Evolutionary conservation across 805 yeast species (phyloP), one percentile per base, ranked within the genome.

Genomic region (Myxozyma neotropica): DNA sequence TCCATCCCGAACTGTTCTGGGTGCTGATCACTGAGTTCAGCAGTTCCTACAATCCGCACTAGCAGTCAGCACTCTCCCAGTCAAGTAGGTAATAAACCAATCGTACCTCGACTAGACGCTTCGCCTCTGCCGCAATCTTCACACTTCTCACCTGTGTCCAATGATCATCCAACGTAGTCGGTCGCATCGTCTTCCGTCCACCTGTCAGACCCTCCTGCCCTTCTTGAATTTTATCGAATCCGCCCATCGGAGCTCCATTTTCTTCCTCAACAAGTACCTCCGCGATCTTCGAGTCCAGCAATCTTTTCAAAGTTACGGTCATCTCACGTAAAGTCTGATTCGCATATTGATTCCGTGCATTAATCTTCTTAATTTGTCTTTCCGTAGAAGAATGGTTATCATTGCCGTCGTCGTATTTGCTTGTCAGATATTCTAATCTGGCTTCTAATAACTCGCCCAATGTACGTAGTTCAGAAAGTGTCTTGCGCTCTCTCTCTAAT

Each of bases 171-270:
- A 53, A 19, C 42, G 55, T 26, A 44, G 50, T 31, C 23, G 54
- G 45, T 15, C 44, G 33, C 26, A 19, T 10, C 26, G 35, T n/a
- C 56, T 31, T 23, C 2, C 35, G 19, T 3, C 44, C 26, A 19
- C 27, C 26, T 23, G 24, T 48, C 19, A 5, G 21, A n/a, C 19
- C 35, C 23, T 38, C 43, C 21, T 38, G 5, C n/a, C 43, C 43
- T 38, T 38, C 43, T 19, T 13, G 15, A 10, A 27, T n/a, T 6
- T 21, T 15, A 13, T n/a, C 44, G 40, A 61, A 60, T 4, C 64
- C 64, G 15, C 61, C 64, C n/a, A 53, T 51, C 26, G 63, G 46
- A 2, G 64, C 60, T 15, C 58, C 64, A n/a, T 38, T 45, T 36
- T 56, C 61, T 40, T 60, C 64, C 40, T 47, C 61, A 10, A 42